Evolutionary conservation across 2,329 filamentous ascomycete genomes (phyloP), one percentile per base, ranked within the genome.

Genomic region (Capronia coronata): DNA sequence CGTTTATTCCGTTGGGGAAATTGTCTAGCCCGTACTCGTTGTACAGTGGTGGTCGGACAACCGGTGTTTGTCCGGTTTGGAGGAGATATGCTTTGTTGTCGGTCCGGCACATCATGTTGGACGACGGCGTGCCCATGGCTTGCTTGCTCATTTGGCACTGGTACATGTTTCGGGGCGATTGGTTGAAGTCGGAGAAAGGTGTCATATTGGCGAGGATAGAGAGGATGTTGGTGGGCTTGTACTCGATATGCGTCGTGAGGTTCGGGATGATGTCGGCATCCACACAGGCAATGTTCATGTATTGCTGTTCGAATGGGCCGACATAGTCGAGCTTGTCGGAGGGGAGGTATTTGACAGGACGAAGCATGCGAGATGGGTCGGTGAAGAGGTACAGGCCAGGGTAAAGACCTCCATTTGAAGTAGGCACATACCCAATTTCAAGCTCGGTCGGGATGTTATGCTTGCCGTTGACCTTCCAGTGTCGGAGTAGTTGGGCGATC

Each of bases 61-160:
- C 82, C 2, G 93, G 93, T 0, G 91, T 97, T 68, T 98, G 93
- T 39, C 93, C 93, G 13, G 90, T 96, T 69, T 97, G 93, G 38
- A 98, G 72, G 56, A 86, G 82, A 70, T 98, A 98, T 61, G 87
- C 80, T 73, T 98, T 98, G 79, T 98, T 97, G 72, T 98, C 93
- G 42, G 90, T 94, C 64, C 93, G 83, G 70, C 94, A 86, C 50
- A 82, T 78, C 56, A 91, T 74, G 2, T 91, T 85, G 6, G 90
- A 86, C 50, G 86, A 90, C 2, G 91, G 89, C 19, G 93, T 97
- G 68, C 93, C 93, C 93, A 98, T 98, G 0, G 91, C 90, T 73
- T 98, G 93, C 68, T 98, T 98, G 72, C 88, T 89, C 93, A 97
- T 97, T 75, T 97, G 93, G 72, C 90, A 96, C 67, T 94, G 87